Conservation (phyloP, 2,329 filamentous ascomycete species). For the Penicillium sp. region DNA sequence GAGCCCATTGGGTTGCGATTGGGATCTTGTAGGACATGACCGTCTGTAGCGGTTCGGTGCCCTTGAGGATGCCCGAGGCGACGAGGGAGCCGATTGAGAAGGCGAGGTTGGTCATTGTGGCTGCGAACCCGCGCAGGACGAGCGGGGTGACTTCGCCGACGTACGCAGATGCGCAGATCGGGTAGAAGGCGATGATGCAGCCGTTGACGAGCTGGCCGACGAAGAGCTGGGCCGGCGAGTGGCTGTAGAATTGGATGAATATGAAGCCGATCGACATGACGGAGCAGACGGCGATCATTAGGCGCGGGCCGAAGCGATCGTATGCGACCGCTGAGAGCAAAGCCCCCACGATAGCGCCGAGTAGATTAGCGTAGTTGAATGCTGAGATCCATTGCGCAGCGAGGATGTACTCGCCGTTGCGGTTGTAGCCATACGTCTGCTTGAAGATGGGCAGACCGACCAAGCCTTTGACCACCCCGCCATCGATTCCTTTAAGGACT, state of each 20-base stretch:
- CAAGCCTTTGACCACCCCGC: conserved; percentile 31
- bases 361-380: conserved; percentile 33
- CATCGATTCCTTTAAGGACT: conserved; percentile 31
- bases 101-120: conserved; percentile 36
- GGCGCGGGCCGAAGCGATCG: conserved; percentile 34
- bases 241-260: conserved; percentile 68
- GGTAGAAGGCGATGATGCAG: conserved; percentile 65
- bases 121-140: conserved; percentile 35
- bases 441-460: conserved; percentile 35
- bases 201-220: conserved; percentile 66
- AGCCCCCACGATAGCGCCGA: conserved; percentile 33
- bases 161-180: conserved; percentile 56
- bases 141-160: conserved; percentile 38
- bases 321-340: conserved; percentile 31
- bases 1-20: conserved; percentile 32
- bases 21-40: conserved; percentile 32
- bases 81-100: conserved; percentile 41
- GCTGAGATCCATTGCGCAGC: conserved; percentile 33
- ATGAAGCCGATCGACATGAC: conserved; percentile 53
- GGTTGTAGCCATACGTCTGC: conserved; percentile 33
- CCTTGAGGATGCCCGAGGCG: conserved; percentile 36
- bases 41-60: conserved; percentile 24
- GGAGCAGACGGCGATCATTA: conserved; percentile 32
- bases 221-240: conserved; percentile 60
- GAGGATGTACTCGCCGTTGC: conserved; percentile 30